These are phyloP conservation scores for Cladophialophora chaetospira DNA, from an alignment of 2,329 filamentous ascomycete species.

Conservation along the genomic window DNA sequence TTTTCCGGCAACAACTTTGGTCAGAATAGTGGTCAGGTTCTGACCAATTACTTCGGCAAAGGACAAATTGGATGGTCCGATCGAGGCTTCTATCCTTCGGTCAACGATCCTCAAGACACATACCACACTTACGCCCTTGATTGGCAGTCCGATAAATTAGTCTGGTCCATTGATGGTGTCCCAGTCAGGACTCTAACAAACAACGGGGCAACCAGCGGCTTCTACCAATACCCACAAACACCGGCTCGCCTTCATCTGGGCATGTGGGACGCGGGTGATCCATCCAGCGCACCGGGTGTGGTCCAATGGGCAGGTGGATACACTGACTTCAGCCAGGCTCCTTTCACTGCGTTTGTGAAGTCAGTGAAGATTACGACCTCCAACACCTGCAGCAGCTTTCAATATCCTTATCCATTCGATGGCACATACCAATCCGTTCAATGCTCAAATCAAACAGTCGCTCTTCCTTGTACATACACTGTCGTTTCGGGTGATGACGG, in stretches of 20 bases:
- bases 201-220: constrained; percentile 44
- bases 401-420: constrained; percentile 69
- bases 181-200: constrained; percentile 77
- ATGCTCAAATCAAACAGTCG: constrained; percentile 38
- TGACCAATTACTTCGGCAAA: constrained; percentile 98
- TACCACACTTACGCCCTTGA: constrained; percentile 90
- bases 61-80: constrained; percentile 78
- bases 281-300: constrained; percentile 76
- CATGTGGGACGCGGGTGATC: constrained; percentile 87
- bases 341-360: constrained; percentile 74
- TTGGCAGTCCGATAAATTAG: constrained; percentile 83
- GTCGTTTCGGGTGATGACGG: constrained; percentile 30
- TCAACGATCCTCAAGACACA: constrained; percentile 70
- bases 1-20: constrained; percentile 80
- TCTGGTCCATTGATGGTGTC: constrained; percentile 83
- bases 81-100: constrained; percentile 75
- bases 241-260: constrained; percentile 89
- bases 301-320: constrained; percentile 77
- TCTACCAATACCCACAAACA: constrained; percentile 87
- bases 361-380: constrained; percentile 69
- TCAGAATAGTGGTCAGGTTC: constrained; percentile 63
- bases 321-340: constrained; percentile 65
- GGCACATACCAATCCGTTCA: constrained; percentile 81
- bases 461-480: constrained; percentile 29
- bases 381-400: constrained; percentile 83